Conservation (phyloP, 1,284 basidiomycete species). For the Cystobasidiaceae sp. region DNA sequence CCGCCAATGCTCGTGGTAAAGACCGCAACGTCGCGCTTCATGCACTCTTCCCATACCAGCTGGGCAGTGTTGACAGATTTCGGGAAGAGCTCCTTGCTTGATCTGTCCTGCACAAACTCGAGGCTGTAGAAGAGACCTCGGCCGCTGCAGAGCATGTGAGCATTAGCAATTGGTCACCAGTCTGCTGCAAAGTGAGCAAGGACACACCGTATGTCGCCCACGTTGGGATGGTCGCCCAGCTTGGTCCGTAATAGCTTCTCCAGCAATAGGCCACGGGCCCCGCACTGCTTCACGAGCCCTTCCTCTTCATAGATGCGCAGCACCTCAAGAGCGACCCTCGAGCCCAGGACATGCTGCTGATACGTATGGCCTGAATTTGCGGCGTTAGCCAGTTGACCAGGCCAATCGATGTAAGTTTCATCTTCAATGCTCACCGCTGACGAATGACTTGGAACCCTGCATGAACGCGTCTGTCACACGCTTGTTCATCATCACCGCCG, state of each 20-base stretch:
- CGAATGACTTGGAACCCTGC: neutral
- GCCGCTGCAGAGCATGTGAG: neutral
- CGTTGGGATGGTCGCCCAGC: neutral
- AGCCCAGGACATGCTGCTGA: neutral
- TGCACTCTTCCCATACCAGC: neutral
- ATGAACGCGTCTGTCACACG: neutral
- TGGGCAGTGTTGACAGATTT: neutral
- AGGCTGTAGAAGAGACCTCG: neutral
- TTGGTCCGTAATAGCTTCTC: neutral
- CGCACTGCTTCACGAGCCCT: neutral
- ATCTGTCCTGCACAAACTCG: neutral
- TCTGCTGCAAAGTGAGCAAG: too few species aligned
- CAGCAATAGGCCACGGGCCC: neutral
- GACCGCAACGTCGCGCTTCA: neutral
- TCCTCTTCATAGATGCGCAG: slow-evolving; percentile 3
- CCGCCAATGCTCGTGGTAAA: slow-evolving; percentile 7
- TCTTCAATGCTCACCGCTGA: neutral
- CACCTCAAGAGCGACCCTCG: neutral
- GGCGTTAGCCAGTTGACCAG: neutral
- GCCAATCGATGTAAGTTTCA: neutral
- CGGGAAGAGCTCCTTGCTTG: neutral
- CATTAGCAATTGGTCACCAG: too few species aligned
- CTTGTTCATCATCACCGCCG: slow-evolving; percentile 2
- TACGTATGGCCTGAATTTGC: neutral
- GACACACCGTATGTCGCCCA: neutral